phyloP scores from a whole-genome alignment of 495 filamentous ascomycete genomes.

The Penicillium crystallinum region DNA sequence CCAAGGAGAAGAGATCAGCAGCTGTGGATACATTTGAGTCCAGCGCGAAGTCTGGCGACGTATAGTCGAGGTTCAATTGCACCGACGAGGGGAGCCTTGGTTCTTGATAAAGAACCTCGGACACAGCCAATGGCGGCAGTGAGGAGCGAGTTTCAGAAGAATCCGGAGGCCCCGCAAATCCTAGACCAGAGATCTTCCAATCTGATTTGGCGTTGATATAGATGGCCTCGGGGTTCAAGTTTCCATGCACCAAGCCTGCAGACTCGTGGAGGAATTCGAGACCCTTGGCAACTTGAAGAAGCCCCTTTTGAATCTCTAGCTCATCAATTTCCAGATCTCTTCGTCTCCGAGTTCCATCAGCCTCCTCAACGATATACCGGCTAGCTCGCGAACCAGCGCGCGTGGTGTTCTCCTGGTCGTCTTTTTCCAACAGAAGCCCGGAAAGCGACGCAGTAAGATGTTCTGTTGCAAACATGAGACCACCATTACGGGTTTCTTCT shows the following conservation, averaged over 20 bases:
- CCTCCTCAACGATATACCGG: constrained; percentile 77
- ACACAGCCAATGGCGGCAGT: constrained; percentile 69
- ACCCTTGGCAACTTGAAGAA: constrained; percentile 88
- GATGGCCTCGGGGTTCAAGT: constrained; percentile 92
- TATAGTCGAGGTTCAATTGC: constrained; percentile 87
- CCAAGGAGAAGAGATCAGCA: constrained; percentile 89
- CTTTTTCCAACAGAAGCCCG: constrained; percentile 77
- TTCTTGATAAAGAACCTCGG: constrained; percentile 78
- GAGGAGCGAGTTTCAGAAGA: constrained; percentile 62
- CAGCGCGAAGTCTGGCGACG: constrained; percentile 87
- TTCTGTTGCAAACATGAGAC: constrained; percentile 94
- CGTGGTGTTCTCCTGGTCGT: constrained; percentile 68
- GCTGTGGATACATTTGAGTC: constrained; percentile 75
- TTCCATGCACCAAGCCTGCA: constrained; percentile 87
- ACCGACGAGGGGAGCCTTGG: constrained; percentile 77
- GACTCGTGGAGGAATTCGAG: constrained; percentile 96
- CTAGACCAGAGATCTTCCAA: constrained; percentile 93
- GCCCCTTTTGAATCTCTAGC: constrained; percentile 92
- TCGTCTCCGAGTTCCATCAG: constrained; percentile 64
- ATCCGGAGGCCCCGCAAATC: constrained; percentile 77
- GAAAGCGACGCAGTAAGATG: constrained; percentile 82
- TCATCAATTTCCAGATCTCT: constrained; percentile 94
- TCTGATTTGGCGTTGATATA: constrained; percentile 95
- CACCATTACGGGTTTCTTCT: constrained; percentile 85
- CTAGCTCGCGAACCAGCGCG: constrained; percentile 61